Base-by-base conservation (phyloP, 768 basidiomycete genomes). In the Panaeolus cyanescens region DNA sequence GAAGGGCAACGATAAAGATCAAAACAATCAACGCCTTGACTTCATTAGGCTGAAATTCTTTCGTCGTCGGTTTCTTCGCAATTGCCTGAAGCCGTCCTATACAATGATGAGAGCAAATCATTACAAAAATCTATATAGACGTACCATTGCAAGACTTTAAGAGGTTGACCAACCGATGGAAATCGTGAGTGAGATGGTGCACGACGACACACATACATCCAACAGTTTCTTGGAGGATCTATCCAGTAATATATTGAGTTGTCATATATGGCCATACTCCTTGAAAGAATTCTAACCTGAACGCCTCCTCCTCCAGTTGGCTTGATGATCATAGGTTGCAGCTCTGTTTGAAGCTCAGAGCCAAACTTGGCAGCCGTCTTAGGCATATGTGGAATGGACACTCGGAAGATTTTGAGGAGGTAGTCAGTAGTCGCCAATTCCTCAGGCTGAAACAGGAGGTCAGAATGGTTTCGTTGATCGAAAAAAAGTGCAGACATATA, bases 261-360 rank as follows among this genome's bases (percentile, higher is more conserved):
- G n/a, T n/a, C n/a, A n/a, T n/a, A n/a, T n/a, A n/a, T n/a, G n/a
- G n/a, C n/a, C n/a, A n/a, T n/a, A n/a, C n/a, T n/a, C n/a, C n/a
- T n/a, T n/a, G n/a, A 55, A 13, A 13, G 8, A 63, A n/a, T 63
- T 69, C 84, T 31, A 62, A 92, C 91, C 74, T 84, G 79, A 8
- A 91, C 77, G 25, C 90, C 87, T 12, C 88, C 89, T 2, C 83
- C 75, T 36, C 82, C 80, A 0, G 89, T 85, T 4, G 94, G 95
- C 68, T 92, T 94, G 67, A 93, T 82, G 39, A 99, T 90, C 95
- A 99, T 95, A 0, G 93, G 92, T 64, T 96, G 87, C 10, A 99
- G 79, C 6, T 87, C 82, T 5, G 79, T 72, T 66, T 96, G 95
- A 17, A 99, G 80, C 56, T 96, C 93, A 36, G 88, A 84, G 0